These are phyloP conservation scores for Geoglossum cookeanum DNA, from an alignment of 2,329 filamentous ascomycete species.

Conservation along the genomic window DNA sequence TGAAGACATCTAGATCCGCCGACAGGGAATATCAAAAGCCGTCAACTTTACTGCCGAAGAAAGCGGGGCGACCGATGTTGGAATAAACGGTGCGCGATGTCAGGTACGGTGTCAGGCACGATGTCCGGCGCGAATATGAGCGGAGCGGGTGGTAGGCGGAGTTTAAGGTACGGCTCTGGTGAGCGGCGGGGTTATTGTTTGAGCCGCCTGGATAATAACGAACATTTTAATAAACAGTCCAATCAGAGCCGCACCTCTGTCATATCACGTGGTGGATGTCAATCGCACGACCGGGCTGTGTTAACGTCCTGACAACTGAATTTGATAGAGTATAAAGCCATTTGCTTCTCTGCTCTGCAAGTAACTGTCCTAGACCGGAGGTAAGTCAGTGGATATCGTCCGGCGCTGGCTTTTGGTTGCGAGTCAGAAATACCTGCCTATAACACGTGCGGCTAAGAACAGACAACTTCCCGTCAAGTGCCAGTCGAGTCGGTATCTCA, in stretches of 20 bases:
- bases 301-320: background rate
- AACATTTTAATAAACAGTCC: background rate
- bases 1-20: no score
- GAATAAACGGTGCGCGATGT: no score
- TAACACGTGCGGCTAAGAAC: background rate
- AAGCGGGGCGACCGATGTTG: no score
- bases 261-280: background rate
- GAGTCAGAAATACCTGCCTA: background rate
- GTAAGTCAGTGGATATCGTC: background rate
- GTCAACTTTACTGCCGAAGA: no score
- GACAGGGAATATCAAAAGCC: no score
- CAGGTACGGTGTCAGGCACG: no score
- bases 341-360: background rate
- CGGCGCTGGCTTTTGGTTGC: background rate
- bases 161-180: background rate
- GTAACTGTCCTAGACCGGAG: background rate
- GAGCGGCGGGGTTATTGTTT: background rate
- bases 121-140: no score
- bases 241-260: background rate
- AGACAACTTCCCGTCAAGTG: background rate
- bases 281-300: background rate
- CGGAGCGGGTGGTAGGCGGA: no score
- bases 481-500: constrained; percentile 1
- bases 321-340: background rate
- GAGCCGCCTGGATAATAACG: background rate